These are phyloP conservation scores for Cutaneotrichosporon mucoides DNA, from an alignment of 1,284 basidiomycete species.

Conservation along the genomic window DNA sequence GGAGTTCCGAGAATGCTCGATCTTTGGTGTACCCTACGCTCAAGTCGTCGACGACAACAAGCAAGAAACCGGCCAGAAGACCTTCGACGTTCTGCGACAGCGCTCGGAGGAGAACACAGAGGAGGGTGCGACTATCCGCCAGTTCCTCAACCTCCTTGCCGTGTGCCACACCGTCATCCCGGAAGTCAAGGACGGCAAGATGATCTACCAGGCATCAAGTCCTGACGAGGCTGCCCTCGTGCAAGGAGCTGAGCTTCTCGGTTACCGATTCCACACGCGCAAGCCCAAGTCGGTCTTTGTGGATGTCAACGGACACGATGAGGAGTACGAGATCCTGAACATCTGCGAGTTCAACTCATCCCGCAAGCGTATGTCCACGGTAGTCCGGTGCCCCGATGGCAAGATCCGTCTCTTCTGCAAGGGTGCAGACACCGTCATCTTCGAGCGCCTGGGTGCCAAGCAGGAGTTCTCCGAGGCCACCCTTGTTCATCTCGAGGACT, in stretches of 20 bases:
- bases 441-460: constrained; percentile 72
- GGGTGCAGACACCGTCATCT: constrained; percentile 95
- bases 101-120: constrained; percentile 55
- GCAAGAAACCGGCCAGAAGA: constrained; percentile 56
- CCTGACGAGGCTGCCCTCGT: constrained; percentile 98
- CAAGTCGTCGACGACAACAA: constrained; percentile 81
- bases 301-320: constrained; percentile 65
- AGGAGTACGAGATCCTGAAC: constrained; percentile 89
- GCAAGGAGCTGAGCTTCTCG: constrained; percentile 84
- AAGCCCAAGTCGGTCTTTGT: constrained; percentile 95
- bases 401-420: constrained; percentile 94
- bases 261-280: constrained; percentile 89
- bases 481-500: constrained; percentile 88
- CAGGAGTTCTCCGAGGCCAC: constrained; percentile 86
- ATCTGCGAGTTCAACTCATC: constrained; percentile 99
- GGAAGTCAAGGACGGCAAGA: constrained; percentile 78
- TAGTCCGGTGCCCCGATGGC: constrained; percentile 82
- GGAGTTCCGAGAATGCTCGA: constrained; percentile 90
- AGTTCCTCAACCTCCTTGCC: constrained; percentile 86
- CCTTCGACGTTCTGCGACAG: constrained; percentile 43
- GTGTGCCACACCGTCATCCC: constrained; percentile 99
- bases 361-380: constrained; percentile 94
- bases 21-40: constrained; percentile 84
- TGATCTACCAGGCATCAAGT: constrained; percentile 90
- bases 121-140: constrained; percentile 66